Evolutionary conservation across 148 eudicot species (phyloP).

Genomic region (Chenopodium berlandieri): DNA sequence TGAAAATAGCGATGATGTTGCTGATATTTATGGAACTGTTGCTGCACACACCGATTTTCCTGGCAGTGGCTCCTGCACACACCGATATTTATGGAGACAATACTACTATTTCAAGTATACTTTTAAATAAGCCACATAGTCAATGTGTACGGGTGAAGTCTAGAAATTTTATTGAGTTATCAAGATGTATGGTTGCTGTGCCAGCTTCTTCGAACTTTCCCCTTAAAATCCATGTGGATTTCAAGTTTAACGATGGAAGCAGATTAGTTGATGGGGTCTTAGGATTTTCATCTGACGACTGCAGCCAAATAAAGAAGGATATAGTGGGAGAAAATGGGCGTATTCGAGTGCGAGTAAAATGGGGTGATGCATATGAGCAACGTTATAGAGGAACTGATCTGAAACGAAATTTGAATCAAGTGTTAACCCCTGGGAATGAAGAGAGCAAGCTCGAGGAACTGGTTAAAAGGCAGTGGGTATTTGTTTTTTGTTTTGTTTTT

Average conservation of each 20-base stretch:
- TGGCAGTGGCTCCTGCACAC: neutral
- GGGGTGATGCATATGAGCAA: conserved; percentile 8
- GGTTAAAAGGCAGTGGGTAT: conserved; percentile 1
- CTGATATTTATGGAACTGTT: neutral
- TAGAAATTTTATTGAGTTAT: neutral
- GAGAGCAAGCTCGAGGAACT: neutral
- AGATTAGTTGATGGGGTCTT: neutral
- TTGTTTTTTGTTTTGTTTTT: neutral
- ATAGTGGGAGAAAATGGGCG: conserved; percentile 9
- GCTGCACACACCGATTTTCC: neutral
- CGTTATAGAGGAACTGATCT: neutral
- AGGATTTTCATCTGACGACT: neutral
- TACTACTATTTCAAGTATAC: neutral
- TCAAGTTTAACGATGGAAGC: neutral
- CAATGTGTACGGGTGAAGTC: neutral
- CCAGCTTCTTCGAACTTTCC: neutral
- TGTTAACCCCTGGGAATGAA: neutral
- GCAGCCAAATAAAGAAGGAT: neutral
- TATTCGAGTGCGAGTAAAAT: conserved; percentile 5
- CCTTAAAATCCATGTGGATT: neutral
- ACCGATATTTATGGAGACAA: neutral
- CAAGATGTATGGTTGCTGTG: neutral
- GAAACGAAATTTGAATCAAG: neutral
- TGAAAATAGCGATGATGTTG: neutral
- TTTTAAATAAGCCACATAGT: neutral